A percentile compares a stretch with the other conserved stretches of the same genome.
phyloP scores from a whole-genome alignment of 1,284 basidiomycete species.

The Chiua sp. region DNA sequence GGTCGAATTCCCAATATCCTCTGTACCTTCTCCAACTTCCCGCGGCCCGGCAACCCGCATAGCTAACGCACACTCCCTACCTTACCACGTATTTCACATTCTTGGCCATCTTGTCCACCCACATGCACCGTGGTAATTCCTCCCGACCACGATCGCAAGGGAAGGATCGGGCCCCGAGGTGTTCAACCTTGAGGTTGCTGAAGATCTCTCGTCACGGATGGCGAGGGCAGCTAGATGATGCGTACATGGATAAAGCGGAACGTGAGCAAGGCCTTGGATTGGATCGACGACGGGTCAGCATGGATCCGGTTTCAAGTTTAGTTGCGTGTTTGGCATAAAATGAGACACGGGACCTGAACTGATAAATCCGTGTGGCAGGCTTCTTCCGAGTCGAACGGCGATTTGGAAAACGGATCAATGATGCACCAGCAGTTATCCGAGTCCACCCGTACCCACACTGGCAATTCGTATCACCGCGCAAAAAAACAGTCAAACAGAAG shows the following conservation, averaged over 20 bases:
- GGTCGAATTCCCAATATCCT: constrained; percentile 84
- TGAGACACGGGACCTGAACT: too few species aligned
- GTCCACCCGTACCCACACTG: too few species aligned
- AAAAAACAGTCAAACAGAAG: too few species aligned
- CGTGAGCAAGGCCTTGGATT: constrained; percentile 91
- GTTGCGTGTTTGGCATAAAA: too few species aligned
- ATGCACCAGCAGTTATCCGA: too few species aligned
- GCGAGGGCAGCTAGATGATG: constrained; percentile 97
- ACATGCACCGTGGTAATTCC: constrained; percentile 75
- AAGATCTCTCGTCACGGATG: constrained; percentile 94
- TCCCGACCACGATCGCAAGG: constrained; percentile 79
- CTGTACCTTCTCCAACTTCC: constrained; percentile 61
- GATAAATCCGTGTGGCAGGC: too few species aligned
- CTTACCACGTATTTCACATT: constrained; percentile 88
- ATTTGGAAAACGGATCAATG: too few species aligned
- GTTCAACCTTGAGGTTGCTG: constrained; percentile 86
- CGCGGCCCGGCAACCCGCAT: constrained; percentile 58
- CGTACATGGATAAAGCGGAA: constrained; percentile 91
- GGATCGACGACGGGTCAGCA: constrained; percentile 54
- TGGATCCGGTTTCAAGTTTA: too few species aligned
- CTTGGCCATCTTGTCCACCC: constrained; percentile 78
- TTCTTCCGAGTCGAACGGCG: too few species aligned
- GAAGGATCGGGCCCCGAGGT: constrained; percentile 83
- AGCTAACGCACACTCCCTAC: constrained; percentile 80
- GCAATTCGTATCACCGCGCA: too few species aligned